Evolutionary conservation across 345 rosid genomes (phyloP).

Genomic region (Sonneratia alba): DNA sequence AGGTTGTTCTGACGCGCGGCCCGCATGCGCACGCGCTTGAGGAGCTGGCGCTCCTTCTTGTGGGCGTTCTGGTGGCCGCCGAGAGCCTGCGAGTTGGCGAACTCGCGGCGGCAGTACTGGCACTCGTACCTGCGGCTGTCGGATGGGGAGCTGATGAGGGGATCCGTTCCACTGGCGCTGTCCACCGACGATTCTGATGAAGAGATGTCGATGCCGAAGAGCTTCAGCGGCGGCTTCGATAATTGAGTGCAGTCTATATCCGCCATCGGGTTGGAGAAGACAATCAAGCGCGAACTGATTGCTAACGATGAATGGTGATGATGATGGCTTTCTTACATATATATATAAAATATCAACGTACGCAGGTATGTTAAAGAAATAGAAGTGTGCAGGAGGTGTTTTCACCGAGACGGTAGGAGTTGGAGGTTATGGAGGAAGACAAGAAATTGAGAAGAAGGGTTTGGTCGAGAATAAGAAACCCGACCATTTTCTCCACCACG

Average conservation of each 20-base stretch:
- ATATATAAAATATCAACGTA: neutral
- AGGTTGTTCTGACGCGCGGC: conserved; percentile 22
- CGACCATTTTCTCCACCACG: no score
- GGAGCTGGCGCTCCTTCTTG: conserved; percentile 83
- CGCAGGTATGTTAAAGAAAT: conserved; percentile 12
- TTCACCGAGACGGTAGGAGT: neutral
- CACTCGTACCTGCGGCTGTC: conserved; percentile 66
- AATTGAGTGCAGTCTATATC: conserved; percentile 19
- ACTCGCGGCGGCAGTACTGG: conserved; percentile 84
- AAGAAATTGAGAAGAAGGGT: conserved; percentile 22
- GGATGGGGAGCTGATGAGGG: conserved; percentile 3
- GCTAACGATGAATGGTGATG: neutral
- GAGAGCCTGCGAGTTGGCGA: conserved; percentile 87
- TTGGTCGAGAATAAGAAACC: conserved; percentile 11
- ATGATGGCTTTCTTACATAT: neutral
- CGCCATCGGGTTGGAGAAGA: conserved; percentile 17
- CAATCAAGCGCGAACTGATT: neutral
- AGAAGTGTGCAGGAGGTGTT: neutral
- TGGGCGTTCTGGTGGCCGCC: conserved; percentile 99
- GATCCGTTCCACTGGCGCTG: conserved; percentile 4
- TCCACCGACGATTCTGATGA: conserved; percentile 13
- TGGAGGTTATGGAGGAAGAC: conserved; percentile 1
- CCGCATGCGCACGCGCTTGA: conserved; percentile 70
- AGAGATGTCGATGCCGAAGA: conserved; percentile 53
- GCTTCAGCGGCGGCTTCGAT: conserved; percentile 34